Base-by-base conservation (phyloP, 2,329 filamentous ascomycete species). In the Fusarium sp. region DNA sequence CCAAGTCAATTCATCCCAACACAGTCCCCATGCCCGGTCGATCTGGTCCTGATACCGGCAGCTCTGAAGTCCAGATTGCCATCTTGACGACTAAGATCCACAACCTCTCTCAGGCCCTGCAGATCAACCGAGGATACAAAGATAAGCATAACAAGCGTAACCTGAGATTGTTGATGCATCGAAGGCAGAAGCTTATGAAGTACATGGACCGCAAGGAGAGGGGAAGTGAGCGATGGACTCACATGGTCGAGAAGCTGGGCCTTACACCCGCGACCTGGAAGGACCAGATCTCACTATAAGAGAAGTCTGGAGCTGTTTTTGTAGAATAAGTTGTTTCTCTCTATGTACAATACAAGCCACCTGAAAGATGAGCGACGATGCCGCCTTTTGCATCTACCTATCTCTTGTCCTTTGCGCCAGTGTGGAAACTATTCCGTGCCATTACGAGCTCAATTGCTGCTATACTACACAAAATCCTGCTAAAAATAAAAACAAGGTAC, bases 101-200 rank as follows among this genome's bases (percentile, higher is more conserved):
- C 67, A 89, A 91, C 24, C 79, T 99, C 49, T 90, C 92, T 17
- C 85, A 91, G 71, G 89, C 90, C 69, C 80, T 97, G 51, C 85
- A 91, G 75, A 84, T 83, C 41, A 86, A 89, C 62, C 81, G 83
- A 71, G 92, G 91, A 7, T 88, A 91, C 78, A 93, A 91, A 77
- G 96, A 99, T 77, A 97, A 96, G 83, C 88, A 93, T 78, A 97
- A 97, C 82, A 97, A 96, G 87, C 87, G 94, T 62, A 97, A 97
- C 79, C 76, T 99, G 77, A 86, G 93, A 69, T 74, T 97, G 65
- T 83, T 99, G 75, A 90, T 97, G 53, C 96, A 99, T 79, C 90
- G 89, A 78, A 86, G 96, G 77, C 95, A 98, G 81, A 97, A 93
- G 83, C 81, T 97, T 68, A 80, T 99, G 75, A 87, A 86, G 71